phyloP scores from a whole-genome alignment of 305 asterid genomes.

The Fraxinus angustifolia region DNA sequence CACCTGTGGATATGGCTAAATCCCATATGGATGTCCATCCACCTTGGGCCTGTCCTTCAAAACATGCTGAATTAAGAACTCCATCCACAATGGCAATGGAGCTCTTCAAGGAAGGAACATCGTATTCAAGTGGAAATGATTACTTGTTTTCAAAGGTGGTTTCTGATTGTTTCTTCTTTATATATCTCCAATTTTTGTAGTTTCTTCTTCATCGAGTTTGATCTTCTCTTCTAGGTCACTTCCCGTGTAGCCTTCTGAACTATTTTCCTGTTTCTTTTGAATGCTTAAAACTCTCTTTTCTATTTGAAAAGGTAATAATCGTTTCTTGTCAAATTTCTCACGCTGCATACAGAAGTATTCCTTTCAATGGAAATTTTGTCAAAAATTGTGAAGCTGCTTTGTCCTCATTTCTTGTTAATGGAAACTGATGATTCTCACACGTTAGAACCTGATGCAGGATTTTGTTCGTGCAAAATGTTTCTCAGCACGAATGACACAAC shows the following conservation, averaged over 20 bases:
- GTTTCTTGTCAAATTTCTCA: not conserved
- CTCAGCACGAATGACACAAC: slow-evolving; percentile 1
- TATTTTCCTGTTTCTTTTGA: not conserved
- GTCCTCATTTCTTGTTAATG: not conserved
- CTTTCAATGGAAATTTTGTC: slow-evolving; percentile 1
- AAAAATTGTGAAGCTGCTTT: not conserved
- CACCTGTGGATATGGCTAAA: slow-evolving; percentile 71
- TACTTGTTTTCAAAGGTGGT: slow-evolving; percentile 55
- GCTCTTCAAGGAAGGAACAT: slow-evolving; percentile 47
- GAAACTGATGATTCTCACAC: slow-evolving; percentile 5
- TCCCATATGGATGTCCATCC: slow-evolving; percentile 67
- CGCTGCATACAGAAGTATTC: not conserved
- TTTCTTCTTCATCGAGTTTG: slow-evolving; percentile 12
- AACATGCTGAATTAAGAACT: slow-evolving; percentile 41
- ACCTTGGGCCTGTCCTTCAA: slow-evolving; percentile 65
- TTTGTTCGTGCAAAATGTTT: not conserved
- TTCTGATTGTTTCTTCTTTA: slow-evolving; percentile 13
- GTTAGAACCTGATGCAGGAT: not conserved
- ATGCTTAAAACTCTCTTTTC: not conserved
- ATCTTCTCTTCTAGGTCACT: slow-evolving; percentile 5
- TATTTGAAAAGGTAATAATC: not conserved
- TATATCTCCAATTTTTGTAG: not conserved
- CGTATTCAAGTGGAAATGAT: slow-evolving; percentile 41
- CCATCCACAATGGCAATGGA: slow-evolving; percentile 43
- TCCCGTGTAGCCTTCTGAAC: slow-evolving; percentile 11